A percentile compares a stretch with the other conserved stretches of the same genome.
Evolutionary conservation across 306 rosid genomes (phyloP).

Genomic region (Urtica urens): DNA sequence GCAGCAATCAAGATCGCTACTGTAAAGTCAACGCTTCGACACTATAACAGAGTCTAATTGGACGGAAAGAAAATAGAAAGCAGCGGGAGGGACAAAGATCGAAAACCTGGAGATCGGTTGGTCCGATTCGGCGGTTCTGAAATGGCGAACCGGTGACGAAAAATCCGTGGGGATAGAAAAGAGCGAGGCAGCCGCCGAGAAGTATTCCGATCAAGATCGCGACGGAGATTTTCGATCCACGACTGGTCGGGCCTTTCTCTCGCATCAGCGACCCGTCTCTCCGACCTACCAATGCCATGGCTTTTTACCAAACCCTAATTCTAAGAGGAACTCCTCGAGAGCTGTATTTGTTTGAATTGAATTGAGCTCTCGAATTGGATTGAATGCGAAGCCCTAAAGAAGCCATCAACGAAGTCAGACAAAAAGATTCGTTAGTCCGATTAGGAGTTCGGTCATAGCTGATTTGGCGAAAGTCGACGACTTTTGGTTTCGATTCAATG

Average conservation of each 20-base stretch:
- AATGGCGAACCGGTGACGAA: constrained; percentile 15
- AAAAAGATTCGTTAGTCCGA: not conserved
- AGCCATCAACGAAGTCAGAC: not conserved
- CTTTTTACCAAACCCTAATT: not conserved
- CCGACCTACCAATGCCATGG: constrained; percentile 42
- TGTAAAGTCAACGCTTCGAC: no score
- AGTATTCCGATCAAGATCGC: constrained; percentile 55
- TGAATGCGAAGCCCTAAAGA: constrained; percentile 1
- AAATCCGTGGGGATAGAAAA: constrained; percentile 56
- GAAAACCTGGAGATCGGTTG: not conserved
- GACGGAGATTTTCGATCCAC: constrained; percentile 36
- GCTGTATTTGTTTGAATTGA: not conserved
- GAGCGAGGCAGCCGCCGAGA: constrained; percentile 55
- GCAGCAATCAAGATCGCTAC: not conserved
- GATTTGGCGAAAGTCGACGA: constrained; percentile 7
- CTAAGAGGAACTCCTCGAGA: constrained; percentile 1
- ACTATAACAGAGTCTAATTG: not conserved
- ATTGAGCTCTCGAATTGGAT: constrained; percentile 1
- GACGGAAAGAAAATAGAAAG: not conserved
- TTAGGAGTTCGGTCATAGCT: constrained; percentile 7
- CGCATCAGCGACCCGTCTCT: constrained; percentile 63
- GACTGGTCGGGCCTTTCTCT: constrained; percentile 24
- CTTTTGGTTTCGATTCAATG: not conserved
- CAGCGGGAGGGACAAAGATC: not conserved
- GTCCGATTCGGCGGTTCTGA: constrained; percentile 12